Percentiles rank a stretch among this genome's conserved stretches.
phyloP scores from a whole-genome alignment of 2,329 filamentous ascomycete species.

The Beauveria sp. region DNA sequence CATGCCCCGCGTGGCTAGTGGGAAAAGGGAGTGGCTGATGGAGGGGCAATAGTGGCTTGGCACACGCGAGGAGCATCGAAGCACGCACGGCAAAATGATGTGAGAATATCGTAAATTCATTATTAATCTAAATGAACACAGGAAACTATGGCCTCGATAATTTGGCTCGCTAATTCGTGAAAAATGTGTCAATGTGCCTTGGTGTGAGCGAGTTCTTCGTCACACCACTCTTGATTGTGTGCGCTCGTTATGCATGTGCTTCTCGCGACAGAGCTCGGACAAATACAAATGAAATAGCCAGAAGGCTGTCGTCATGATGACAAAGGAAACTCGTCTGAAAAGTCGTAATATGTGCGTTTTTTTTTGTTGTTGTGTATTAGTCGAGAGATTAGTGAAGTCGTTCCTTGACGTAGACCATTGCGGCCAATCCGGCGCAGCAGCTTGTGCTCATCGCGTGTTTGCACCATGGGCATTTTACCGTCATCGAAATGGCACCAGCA shows the following conservation, averaged over 20 bases:
- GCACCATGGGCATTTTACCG: conserved; percentile 65
- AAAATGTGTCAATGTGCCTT: background rate
- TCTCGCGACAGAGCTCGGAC: background rate
- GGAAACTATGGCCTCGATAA: background rate
- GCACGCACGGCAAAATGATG: background rate
- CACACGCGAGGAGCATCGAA: background rate
- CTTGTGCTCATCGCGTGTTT: conserved; percentile 59
- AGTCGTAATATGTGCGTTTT: conserved; percentile 1
- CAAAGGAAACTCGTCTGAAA: conserved; percentile 3
- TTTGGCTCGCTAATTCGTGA: background rate
- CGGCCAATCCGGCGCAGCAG: conserved; percentile 63
- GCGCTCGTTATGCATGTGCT: conserved; percentile 2
- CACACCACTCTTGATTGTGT: background rate
- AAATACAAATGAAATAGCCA: background rate
- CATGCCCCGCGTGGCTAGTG: conserved; percentile 12
- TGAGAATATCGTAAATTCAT: background rate
- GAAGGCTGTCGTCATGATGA: background rate
- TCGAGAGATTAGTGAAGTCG: conserved; percentile 38
- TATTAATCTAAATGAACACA: background rate
- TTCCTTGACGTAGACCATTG: conserved; percentile 59
- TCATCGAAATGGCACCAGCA: conserved; percentile 50
- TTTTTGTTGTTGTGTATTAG: background rate
- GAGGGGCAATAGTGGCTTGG: conserved; percentile 4
- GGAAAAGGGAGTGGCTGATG: conserved; percentile 2
- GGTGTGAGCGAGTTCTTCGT: background rate